Base-by-base conservation (phyloP, 148 eudicot species). In the Euryodendron excelsum region DNA sequence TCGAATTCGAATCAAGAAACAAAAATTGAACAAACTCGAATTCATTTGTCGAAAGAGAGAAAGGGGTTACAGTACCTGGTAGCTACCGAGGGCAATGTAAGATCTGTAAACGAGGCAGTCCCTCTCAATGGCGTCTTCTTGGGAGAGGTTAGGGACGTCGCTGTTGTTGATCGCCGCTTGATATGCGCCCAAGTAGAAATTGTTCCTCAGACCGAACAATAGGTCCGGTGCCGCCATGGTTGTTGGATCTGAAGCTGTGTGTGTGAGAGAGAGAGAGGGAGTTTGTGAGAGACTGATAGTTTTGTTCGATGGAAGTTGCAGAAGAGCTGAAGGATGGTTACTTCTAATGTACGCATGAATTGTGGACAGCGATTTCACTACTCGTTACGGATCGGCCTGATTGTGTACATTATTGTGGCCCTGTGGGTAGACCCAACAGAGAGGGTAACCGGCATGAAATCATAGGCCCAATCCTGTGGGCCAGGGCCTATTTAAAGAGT, bases 81-180 rank as follows among this genome's bases (percentile, higher is more conserved):
- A 88, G 76, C 90, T 88, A 53, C 92, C 93, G 27, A 91, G 95
- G 55, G 98, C 97, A 80, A 94, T 92, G 91, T 94, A 94, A 75
- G 98, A 94, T 76, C 97, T 81, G 82, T 89, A 89, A 37, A 94
- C 91, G 82, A 92, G 83, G 48, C 78, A 87, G 45, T 92, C 97
- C 18, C 95, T 66, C 79, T 94, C 97, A 39, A 89, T 58, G 73
- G 80, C 72, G 25, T 94, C 98, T 15, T 91, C 98, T 1, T 59
- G 79, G 47, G 97, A 90, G 36, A 94, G 96, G 83, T 89, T 88
- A 0, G 91, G 86, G 58, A 94, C 79, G 4, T 92, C 94, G 86
- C 97, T 89, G 84, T 83, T 90, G 87, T 94, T 94, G 58, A 91
- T 92, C 4, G 98, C 97, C 0, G 96, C 82, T 69, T 94, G 98